Conservation (phyloP, 257 asterid species). For the Verbascum thapsus region DNA sequence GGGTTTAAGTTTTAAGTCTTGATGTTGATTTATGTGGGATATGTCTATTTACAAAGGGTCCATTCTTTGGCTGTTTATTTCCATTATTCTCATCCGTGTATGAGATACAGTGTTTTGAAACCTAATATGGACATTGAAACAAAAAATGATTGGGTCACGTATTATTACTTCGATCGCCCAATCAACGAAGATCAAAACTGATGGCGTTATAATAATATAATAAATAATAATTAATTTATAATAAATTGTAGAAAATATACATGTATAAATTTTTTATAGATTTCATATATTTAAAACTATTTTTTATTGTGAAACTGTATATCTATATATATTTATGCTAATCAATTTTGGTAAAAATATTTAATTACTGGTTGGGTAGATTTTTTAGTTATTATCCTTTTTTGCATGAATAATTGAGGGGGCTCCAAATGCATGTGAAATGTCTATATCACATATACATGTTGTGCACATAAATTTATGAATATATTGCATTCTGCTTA, state of each 20-base stretch:
- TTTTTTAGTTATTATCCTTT: neutral
- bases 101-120: no score
- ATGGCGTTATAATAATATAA: no score
- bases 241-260: no score
- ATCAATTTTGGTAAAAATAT: neutral
- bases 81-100: conserved; percentile 25
- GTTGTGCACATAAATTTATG: conserved; percentile 6
- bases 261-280: no score
- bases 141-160: no score
- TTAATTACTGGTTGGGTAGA: conserved; percentile 14
- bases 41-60: conserved; percentile 9
- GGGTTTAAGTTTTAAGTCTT: neutral
- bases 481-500: neutral
- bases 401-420: neutral
- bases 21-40: conserved; percentile 29
- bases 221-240: no score
- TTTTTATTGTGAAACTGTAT: no score
- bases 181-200: no score
- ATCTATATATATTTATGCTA: no score
- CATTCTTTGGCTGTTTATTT: conserved; percentile 26
- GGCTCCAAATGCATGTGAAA: conserved; percentile 37
- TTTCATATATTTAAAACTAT: no score
- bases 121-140: no score
- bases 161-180: no score
- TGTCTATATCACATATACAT: conserved; percentile 19